phyloP scores from a whole-genome alignment of 768 basidiomycete genomes.

The Mrakia gelida region DNA sequence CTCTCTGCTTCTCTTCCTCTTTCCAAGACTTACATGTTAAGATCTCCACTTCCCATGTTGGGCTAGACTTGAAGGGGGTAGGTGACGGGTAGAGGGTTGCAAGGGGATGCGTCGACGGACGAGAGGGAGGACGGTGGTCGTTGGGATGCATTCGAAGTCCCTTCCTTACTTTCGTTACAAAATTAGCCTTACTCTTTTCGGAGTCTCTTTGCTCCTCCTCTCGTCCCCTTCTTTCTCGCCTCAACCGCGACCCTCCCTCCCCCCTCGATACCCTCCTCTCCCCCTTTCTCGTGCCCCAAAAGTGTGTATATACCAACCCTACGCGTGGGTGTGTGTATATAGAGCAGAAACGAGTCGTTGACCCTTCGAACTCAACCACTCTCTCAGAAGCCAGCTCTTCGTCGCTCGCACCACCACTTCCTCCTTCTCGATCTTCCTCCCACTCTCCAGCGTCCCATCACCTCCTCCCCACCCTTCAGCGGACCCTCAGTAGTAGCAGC shows the following conservation, averaged over 20 bases:
- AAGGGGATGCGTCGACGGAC: background rate
- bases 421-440: background rate
- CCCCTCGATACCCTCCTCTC: conserved; percentile 3
- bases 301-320: conserved; percentile 10
- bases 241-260: background rate
- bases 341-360: background rate
- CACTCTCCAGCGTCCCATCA: background rate
- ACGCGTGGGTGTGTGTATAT: background rate
- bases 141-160: background rate
- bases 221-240: background rate
- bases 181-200: background rate
- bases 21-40: conserved; percentile 83
- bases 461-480: background rate
- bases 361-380: background rate
- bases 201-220: background rate
- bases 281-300: conserved; percentile 8
- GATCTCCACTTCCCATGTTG: conserved; percentile 95
- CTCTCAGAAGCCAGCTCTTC: background rate
- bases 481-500: background rate
- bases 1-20: background rate
- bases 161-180: background rate
- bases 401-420: conserved; percentile 8
- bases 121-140: background rate
- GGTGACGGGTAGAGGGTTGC: conserved; percentile 9
- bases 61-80: conserved; percentile 7